Evolutionary conservation across 2,329 filamentous ascomycete genomes (phyloP).

Genomic region (Trichophyton simii): DNA sequence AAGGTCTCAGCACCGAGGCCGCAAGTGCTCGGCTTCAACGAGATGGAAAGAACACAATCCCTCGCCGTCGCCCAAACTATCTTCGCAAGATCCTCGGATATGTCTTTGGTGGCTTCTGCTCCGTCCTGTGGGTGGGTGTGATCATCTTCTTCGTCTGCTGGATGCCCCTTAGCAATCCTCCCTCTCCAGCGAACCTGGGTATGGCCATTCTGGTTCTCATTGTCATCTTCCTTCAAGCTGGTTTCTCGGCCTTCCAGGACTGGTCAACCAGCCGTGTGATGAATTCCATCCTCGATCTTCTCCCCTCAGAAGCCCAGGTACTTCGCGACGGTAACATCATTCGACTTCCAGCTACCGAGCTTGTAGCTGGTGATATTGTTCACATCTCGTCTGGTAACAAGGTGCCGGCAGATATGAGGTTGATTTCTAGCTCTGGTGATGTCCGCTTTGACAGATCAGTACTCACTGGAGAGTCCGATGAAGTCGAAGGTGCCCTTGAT

Average conservation of each 20-base stretch:
- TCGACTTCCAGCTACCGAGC: conserved; percentile 42
- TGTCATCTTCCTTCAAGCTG: conserved; percentile 57
- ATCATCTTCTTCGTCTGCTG: conserved; percentile 66
- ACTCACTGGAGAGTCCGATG: conserved; percentile 56
- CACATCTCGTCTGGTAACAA: conserved; percentile 60
- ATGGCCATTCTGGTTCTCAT: conserved; percentile 59
- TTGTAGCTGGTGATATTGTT: conserved; percentile 62
- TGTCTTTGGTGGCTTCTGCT: conserved; percentile 66
- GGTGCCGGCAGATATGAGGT: conserved; percentile 59
- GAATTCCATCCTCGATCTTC: conserved; percentile 66
- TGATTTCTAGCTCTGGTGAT: conserved; percentile 55
- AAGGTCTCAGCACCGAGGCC: conserved; percentile 50
- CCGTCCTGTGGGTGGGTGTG: conserved; percentile 54
- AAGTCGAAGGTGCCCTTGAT: conserved; percentile 50
- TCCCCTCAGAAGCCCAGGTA: conserved; percentile 57
- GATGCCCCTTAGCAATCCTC: conserved; percentile 63
- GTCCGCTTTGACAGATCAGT: conserved; percentile 61
- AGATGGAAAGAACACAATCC: conserved; percentile 56
- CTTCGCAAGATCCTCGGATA: conserved; percentile 51
- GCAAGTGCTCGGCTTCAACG: conserved; percentile 43
- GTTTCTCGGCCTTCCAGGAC: conserved; percentile 59
- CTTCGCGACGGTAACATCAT: conserved; percentile 46
- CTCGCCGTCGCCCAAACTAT: conserved; percentile 50
- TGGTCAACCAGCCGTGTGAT: conserved; percentile 67
- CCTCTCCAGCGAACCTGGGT: conserved; percentile 56